Percentiles rank a stretch among this genome's conserved stretches.
Evolutionary conservation across 2,329 filamentous ascomycete genomes (phyloP).

Genomic region (Xylariaceae sp.): DNA sequence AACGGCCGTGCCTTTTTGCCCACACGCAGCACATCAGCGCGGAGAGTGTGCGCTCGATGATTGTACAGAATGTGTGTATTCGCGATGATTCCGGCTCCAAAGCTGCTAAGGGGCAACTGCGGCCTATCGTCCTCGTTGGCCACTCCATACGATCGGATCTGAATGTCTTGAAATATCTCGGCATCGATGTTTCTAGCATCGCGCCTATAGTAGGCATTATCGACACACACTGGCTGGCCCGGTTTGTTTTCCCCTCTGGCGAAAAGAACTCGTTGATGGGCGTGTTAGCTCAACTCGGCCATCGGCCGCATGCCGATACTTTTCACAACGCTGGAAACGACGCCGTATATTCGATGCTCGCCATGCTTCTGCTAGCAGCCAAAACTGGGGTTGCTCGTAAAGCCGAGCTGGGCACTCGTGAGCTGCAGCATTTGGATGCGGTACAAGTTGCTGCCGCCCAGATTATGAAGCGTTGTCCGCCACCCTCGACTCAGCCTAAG

Average conservation of each 20-base stretch:
- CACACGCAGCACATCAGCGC: neutral
- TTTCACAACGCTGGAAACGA: slow-evolving; percentile 13
- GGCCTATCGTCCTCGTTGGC: slow-evolving; percentile 7
- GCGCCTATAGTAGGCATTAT: slow-evolving; percentile 6
- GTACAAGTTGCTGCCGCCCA: neutral
- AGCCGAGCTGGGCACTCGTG: slow-evolving; percentile 6
- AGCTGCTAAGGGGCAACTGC: neutral
- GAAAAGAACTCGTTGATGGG: slow-evolving; percentile 5
- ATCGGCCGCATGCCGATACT: neutral
- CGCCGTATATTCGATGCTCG: slow-evolving; percentile 5
- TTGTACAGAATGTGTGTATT: slow-evolving; percentile 7
- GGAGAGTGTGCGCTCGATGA: slow-evolving; percentile 1
- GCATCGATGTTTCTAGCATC: slow-evolving; percentile 9
- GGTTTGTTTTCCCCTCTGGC: slow-evolving; percentile 8
- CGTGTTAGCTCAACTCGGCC: slow-evolving; percentile 8
- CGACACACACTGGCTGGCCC: slow-evolving; percentile 8
- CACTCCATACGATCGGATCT: slow-evolving; percentile 11
- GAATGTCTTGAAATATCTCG: slow-evolving; percentile 1
- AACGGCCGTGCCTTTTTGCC: slow-evolving; percentile 5
- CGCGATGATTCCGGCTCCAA: neutral
- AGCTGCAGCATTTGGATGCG: slow-evolving; percentile 1
- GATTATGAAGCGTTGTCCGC: neutral
- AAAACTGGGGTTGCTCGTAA: slow-evolving; percentile 1
- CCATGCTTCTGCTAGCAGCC: slow-evolving; percentile 6
- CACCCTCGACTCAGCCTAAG: too few relatives aligned